Evolutionary conservation across 2,329 filamentous ascomycete genomes (phyloP).

Genomic region (Exophiala lecanii-corni): DNA sequence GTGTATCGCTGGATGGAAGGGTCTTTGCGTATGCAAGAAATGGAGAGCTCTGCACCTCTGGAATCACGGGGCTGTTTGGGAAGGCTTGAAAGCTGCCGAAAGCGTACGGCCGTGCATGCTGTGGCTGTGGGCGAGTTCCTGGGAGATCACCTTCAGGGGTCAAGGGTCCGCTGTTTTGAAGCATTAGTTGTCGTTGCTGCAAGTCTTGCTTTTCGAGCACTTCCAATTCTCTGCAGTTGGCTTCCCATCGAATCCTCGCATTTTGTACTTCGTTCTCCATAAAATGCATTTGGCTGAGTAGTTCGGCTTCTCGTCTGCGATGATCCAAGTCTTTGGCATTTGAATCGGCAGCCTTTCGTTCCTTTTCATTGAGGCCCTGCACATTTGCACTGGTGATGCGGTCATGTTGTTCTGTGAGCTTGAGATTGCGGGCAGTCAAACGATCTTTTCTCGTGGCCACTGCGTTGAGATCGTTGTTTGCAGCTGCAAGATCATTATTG

Average conservation of each 20-base stretch:
- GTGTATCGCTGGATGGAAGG: slow-evolving; percentile 15
- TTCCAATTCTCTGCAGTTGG: slow-evolving; percentile 33
- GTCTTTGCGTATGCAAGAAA: slow-evolving; percentile 27
- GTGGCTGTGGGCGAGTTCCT: slow-evolving; percentile 43
- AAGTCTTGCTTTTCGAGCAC: slow-evolving; percentile 23
- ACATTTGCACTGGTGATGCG: slow-evolving; percentile 54
- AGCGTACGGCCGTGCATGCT: slow-evolving; percentile 20
- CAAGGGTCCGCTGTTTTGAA: slow-evolving; percentile 40
- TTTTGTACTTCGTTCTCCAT: slow-evolving; percentile 34
- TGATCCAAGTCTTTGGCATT: slow-evolving; percentile 44
- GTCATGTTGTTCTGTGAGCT: slow-evolving; percentile 59
- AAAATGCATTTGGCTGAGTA: slow-evolving; percentile 38
- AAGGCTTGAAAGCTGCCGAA: slow-evolving; percentile 26
- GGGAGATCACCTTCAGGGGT: slow-evolving; percentile 60
- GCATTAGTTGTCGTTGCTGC: slow-evolving; percentile 40
- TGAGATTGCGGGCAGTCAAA: slow-evolving; percentile 52
- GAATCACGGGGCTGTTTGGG: slow-evolving; percentile 25
- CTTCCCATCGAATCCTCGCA: slow-evolving; percentile 26
- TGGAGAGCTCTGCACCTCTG: slow-evolving; percentile 23
- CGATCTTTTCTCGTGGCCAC: slow-evolving; percentile 55
- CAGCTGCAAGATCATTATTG: slow-evolving; percentile 49
- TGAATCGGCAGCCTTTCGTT: slow-evolving; percentile 45
- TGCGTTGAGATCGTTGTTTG: slow-evolving; percentile 29
- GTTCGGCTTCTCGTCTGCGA: slow-evolving; percentile 38
- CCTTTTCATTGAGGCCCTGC: slow-evolving; percentile 54